Evolutionary conservation across 352 stramenopile genomes (phyloP), one percentile per base, ranked within the genome.

Genomic region (Pseudoperonospora humuli): DNA sequence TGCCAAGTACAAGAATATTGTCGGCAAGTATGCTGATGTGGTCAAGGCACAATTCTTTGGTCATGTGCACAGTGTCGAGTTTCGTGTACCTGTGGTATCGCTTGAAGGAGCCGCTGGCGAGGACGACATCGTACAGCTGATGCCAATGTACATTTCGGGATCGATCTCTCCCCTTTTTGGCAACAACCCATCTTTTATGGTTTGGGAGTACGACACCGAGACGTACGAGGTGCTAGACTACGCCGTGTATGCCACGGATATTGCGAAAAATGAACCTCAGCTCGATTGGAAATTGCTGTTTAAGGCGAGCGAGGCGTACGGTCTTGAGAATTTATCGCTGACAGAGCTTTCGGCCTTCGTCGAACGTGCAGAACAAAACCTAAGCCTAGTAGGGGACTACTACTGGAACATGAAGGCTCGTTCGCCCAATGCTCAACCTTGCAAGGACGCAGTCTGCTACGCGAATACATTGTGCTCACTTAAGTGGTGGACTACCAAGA

Each of bases 21-120:
- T 96, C 10, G 57, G 67, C 28, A 52, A 67, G 36, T 94, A 87
- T 53, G 34, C 63, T 0, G 54, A 79, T 35, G 67, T 90, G 19
- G 67, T 96, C 26, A 86, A 96, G 57, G 70, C 71, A 3, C 82
- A 93, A 54, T 70, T 97, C 38, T 97, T 95, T 74, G 91, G 87
- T 14, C 91, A 97, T 63, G 70, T 97, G 3, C 91, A 97, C 57
- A 88, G 71, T 18, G 64, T 96, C 59, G 91, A 97, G 67, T 94
- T 96, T 60, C 86, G 91, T 27, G 59, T 86, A 6, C 69, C 76
- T 7, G 53, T 70, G 9, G 17, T 35, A 11, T 50, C 45, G 5
- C 31, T 70, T 10, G 58, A 67, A 28, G 35, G 33, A 4, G 40
- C 33, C 39, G 33, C 9, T 15, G 35, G 27, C 24, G 50, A 57